Base-by-base conservation (phyloP, 2,329 filamentous ascomycete species). In the Alternaria gaisen region DNA sequence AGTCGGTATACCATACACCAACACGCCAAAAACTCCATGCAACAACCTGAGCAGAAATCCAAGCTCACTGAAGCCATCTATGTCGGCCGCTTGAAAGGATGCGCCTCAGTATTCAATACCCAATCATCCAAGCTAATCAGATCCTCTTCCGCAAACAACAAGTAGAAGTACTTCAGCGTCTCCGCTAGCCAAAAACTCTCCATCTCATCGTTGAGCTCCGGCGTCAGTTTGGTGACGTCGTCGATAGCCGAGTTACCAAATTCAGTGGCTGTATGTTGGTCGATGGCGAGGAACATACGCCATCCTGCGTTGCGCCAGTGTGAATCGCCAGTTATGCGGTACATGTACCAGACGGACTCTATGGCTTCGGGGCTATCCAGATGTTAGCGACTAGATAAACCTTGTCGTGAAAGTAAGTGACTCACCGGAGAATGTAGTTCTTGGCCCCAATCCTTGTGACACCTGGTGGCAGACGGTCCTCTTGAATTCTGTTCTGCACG, bases 311-410 rank as follows among this genome's bases (percentile, higher is more conserved):
- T 85, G 72, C 87, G 87, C 84, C 88, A 90, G 50, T 82, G 80
- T 1, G 82, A 67, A 64, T 91, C 87, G 26, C 90, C 91, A 0
- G 90, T 93, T 60, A 92, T 83, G 58, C 91, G 86, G 75, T 90
- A 92, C 82, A 94, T 87, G 72, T 92, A 86, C 77, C 92, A 94
- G 5, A 95, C 86, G 14, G 88, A 91, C 80, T 94, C 91, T 55
- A 94, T 92, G 2, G 91, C 91, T 79, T 94, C 91, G 20, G 91
- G 91, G 8, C 79, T 77, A 53, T 9, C 7, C 4, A 12, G 52
- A 67, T 58, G 53, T 55, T 43, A 46, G 36, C 9, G 6, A 26
- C 16, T 47, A 28, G 18, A 26, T 20, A 1, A 20, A 34, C 22
- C 3, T 36, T 9, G 8, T 5, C 3, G 7, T n/a, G 32, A 22